Evolutionary conservation across 2,329 filamentous ascomycete species (phyloP), one percentile per base, ranked within the genome.

Genomic region (Leptographium lundbergii): DNA sequence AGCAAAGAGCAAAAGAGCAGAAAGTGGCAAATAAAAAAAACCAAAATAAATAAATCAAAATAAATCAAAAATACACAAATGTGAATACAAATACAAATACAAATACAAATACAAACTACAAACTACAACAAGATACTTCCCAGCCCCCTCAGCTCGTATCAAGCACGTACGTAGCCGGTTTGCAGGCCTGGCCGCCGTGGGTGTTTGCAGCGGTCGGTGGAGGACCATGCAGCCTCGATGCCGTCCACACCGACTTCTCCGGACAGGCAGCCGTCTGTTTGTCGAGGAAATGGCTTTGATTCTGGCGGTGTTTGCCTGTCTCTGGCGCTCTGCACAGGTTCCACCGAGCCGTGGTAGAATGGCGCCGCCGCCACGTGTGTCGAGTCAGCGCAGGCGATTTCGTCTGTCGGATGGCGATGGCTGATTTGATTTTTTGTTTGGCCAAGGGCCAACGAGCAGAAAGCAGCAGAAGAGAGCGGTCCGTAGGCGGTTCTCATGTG

Each of bases 341-440:
- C 51, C 25, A 52, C 50, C 50, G 4, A 13, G 50, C 14, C 50
- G 13, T 27, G 51, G 34, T 55, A 5, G 24, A 3, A 17, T 48
- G 61, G 66, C 61, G 62, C 68, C 66, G 66, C 67, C 65, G 73
- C 75, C 76, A 79, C 75, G 74, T 79, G 76, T 78, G 75, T 77
- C 77, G 77, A 80, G 77, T 81, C 77, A 74, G 71, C 73, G 70
- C 66, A 32, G 5, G 29, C 19, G 42, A 6, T 22, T 10, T 45
- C 39, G 39, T 42, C 4, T n/a, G 42, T n/a, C 42, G 42, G 42
- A 2, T 45, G 42, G 17, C 19, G 19, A 45, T 45, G 6, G 27
- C 34, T n/a, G 29, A 36, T 29, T 10, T 24, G 11, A 22, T 22
- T 29, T 10, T 48, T 22, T 24, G 27, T 32, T n/a, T n/a, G 9